Conservation (phyloP, 371 early-diverging fungal genomes). For the Apophysomyces trapeziformis region DNA sequence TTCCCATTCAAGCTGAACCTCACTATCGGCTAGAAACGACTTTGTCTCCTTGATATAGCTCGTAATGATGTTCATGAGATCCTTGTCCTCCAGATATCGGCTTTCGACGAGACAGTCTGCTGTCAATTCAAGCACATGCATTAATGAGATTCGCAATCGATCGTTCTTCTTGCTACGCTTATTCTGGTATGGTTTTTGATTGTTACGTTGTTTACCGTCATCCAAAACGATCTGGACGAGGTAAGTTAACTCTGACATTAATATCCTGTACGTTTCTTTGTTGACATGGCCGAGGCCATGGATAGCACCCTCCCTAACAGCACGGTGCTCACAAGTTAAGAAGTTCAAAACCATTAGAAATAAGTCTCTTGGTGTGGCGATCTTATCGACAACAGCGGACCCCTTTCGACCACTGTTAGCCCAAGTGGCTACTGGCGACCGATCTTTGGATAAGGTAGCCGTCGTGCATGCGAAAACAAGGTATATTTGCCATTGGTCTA, state of each 20-base stretch:
- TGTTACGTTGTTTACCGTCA: slow-evolving; percentile 62
- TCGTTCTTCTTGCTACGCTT: slow-evolving; percentile 72
- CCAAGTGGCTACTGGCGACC: slow-evolving; percentile 37
- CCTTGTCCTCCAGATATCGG: slow-evolving; percentile 65
- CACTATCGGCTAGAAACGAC: slow-evolving; percentile 67
- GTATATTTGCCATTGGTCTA: slow-evolving; percentile 83
- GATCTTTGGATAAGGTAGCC: slow-evolving; percentile 46
- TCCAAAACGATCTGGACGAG: slow-evolving; percentile 69
- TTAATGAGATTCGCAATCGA: slow-evolving; percentile 75
- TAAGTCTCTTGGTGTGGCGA: slow-evolving; percentile 62
- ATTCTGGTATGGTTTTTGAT: slow-evolving; percentile 63
- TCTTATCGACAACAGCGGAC: slow-evolving; percentile 52
- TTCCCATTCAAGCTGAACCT: slow-evolving; percentile 87
- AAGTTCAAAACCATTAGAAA: slow-evolving; percentile 68
- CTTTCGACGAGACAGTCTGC: slow-evolving; percentile 65
- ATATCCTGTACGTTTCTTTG: slow-evolving; percentile 62
- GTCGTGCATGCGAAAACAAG: slow-evolving; percentile 73
- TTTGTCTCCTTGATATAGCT: slow-evolving; percentile 77
- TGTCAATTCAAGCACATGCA: slow-evolving; percentile 75
- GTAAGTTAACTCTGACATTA: slow-evolving; percentile 73
- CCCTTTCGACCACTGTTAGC: slow-evolving; percentile 60
- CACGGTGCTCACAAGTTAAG: slow-evolving; percentile 72
- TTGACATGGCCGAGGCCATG: slow-evolving; percentile 75
- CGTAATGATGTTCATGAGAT: slow-evolving; percentile 65
- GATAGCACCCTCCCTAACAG: slow-evolving; percentile 75